A percentile compares a stretch with the other conserved stretches of the same genome.
These are phyloP conservation scores for Dothideomycetes sp. DNA, from an alignment of 2,329 filamentous ascomycete species.

Conservation along the genomic window DNA sequence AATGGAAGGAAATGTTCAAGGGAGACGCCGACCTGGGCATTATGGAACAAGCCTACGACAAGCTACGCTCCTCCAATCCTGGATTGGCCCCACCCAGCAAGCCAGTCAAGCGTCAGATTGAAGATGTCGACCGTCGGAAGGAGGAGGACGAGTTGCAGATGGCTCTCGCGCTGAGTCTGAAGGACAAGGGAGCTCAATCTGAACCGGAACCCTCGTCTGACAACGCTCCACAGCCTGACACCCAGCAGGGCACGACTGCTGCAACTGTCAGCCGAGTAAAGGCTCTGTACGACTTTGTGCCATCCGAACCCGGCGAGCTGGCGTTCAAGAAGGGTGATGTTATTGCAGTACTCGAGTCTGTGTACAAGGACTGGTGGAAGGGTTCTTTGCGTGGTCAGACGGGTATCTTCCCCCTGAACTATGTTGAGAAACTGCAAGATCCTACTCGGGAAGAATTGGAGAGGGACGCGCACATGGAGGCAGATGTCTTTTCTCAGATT, in stretches of 20 bases:
- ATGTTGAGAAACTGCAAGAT: constrained; percentile 94
- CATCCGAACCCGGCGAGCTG: constrained; percentile 86
- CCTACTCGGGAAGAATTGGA: constrained; percentile 91
- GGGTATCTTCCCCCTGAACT: constrained; percentile 96
- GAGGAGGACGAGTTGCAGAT: constrained; percentile 97
- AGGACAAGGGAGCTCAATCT: constrained; percentile 56
- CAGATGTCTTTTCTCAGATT: constrained; percentile 66
- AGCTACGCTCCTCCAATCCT: constrained; percentile 67
- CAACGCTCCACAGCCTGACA: constrained; percentile 23
- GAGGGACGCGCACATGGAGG: constrained; percentile 91
- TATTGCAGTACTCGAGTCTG: constrained; percentile 92
- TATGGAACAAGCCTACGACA: constrained; percentile 91
- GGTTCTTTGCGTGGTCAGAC: constrained; percentile 89
- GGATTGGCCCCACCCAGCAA: constrained; percentile 86
- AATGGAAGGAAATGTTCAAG: constrained; percentile 92
- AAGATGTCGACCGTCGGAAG: constrained; percentile 79
- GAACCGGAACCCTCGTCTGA: constrained; percentile 9
- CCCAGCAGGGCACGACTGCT: constrained; percentile 71
- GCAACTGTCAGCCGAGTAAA: constrained; percentile 92
- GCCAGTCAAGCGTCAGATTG: constrained; percentile 85
- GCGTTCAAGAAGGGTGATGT: constrained; percentile 96
- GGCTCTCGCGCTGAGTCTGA: constrained; percentile 83
- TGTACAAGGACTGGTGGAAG: constrained; percentile 99
- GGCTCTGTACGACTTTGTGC: constrained; percentile 88
- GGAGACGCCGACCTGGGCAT: constrained; percentile 86